Conservation (phyloP, 148 eudicot species). For the Camellia sinensis region DNA sequence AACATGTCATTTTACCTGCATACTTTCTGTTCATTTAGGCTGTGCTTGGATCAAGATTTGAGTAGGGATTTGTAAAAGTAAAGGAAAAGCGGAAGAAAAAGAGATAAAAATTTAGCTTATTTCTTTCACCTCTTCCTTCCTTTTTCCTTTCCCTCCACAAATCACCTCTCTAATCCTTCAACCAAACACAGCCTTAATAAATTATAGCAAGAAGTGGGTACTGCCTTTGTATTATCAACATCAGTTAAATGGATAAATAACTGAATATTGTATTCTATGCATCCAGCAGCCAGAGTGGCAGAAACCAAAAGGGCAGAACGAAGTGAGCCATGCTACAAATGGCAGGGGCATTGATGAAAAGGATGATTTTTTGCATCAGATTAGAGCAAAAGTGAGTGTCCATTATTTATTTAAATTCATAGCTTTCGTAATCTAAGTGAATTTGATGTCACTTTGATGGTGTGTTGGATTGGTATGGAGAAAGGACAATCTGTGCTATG, state of each 20-base stretch:
- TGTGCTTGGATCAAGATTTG: no score
- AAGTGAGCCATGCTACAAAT: constrained; percentile 28
- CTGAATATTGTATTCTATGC: constrained; percentile 3
- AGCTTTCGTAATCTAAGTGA: constrained; percentile 1
- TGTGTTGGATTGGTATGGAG: neutral
- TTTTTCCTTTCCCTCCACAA: no score
- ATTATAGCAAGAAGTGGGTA: neutral
- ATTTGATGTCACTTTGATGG: neutral
- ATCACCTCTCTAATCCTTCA: no score
- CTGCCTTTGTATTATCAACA: neutral
- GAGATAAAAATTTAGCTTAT: no score
- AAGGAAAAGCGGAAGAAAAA: no score
- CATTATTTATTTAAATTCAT: constrained; percentile 11
- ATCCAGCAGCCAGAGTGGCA: constrained; percentile 39
- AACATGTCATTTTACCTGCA: neutral
- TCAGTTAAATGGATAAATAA: neutral
- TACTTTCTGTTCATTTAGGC: neutral
- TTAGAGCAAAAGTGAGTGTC: constrained; percentile 71
- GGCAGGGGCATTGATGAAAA: constrained; percentile 45
- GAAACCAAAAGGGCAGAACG: constrained; percentile 35
- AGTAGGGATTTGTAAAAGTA: no score
- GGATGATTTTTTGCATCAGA: constrained; percentile 85
- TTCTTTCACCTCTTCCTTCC: no score
- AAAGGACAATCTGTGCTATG: neutral
- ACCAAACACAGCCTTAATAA: no score